Evolutionary conservation across 169 alveolate species (phyloP), one percentile per base, ranked within the genome.

Genomic region (Plasmodium sp.): DNA sequence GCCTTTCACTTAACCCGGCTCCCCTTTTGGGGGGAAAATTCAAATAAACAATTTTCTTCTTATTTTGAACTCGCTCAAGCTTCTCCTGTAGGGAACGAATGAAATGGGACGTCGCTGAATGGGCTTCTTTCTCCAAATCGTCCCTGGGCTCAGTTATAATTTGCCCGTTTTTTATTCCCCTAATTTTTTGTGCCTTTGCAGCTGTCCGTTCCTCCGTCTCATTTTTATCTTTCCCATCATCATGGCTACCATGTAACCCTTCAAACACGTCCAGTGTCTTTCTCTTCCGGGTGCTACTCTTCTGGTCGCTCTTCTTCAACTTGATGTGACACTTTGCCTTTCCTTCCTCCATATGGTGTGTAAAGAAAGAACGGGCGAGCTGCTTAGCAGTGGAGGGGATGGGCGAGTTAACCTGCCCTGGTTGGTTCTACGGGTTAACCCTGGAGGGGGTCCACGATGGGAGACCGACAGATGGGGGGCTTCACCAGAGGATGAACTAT

Each of bases 41-140:
- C 73, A 90, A 80, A 80, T 90, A 90, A 31, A 43, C 75, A 81
- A 90, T 90, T 10, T 90, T 56, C 62, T 58, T 79, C 51, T 90
- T 79, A 80, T 62, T 90, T 12, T 90, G 67, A 16, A 90, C 31
- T 36, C 94, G 94, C 31, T 45, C 73, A 62, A 90, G 45, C 72
- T 90, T 90, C 3, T 90, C 72, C 83, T 90, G 75, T 33, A 90
- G 48, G 73, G 71, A 80, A 34, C 72, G 82, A 39, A 90, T 58
- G 80, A 90, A 90, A 31, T 74, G 71, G 3, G 73, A 58, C 31
- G 74, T 80, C 62, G 45, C 84, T 14, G 31, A 16, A 39, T 90
- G 75, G 39, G 74, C 5, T 18, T 84, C 4, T 22, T 80, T 31
- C 31, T 22, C 67, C 33, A 43, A n/a, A 5, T 79, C 75, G 71